These are phyloP conservation scores for Leccinum pachyderme DNA, from an alignment of 1,284 basidiomycete genomes.

Conservation along the genomic window DNA sequence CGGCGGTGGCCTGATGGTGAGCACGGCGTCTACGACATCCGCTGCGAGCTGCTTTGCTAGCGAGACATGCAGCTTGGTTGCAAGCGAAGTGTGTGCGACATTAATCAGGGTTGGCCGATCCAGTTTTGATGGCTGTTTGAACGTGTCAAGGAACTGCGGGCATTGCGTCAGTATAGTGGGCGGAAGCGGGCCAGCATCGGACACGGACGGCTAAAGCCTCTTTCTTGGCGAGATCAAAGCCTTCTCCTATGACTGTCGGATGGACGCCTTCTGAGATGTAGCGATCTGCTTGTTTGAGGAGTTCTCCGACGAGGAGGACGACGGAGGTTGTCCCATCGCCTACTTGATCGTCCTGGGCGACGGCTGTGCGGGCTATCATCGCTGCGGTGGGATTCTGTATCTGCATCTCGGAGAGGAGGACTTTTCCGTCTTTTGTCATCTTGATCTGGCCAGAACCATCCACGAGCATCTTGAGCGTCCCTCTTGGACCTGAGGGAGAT, in stretches of 20 bases:
- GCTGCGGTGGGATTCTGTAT: constrained; percentile 99
- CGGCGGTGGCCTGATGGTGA: constrained; percentile 79
- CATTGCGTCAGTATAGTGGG: constrained; percentile 14
- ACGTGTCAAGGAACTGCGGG: constrained; percentile 85
- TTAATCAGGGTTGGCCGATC: constrained; percentile 91
- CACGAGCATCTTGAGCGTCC: constrained; percentile 99
- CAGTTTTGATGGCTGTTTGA: constrained; percentile 73
- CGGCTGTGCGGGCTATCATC: constrained; percentile 98
- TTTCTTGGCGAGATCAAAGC: constrained; percentile 97
- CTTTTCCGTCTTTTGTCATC: constrained; percentile 99
- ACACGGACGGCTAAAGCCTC: constrained; percentile 78
- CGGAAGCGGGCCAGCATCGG: constrained; percentile 12
- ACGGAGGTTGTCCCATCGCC: constrained; percentile 99
- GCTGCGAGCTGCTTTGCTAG: constrained; percentile 89
- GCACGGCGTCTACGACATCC: constrained; percentile 94
- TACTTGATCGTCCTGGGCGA: constrained; percentile 98
- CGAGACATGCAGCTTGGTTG: constrained; percentile 86
- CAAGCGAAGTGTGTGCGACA: constrained; percentile 91
- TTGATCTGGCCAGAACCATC: constrained; percentile 99
- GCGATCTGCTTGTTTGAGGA: constrained; percentile 96
- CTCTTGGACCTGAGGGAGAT: constrained; percentile 72
- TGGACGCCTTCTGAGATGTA: constrained; percentile 99
- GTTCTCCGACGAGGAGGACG: constrained; percentile 94
- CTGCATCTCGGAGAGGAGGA: constrained; percentile 99
- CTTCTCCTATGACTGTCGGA: constrained; percentile 93